These are phyloP conservation scores for Russula sp. DNA, from an alignment of 768 basidiomycete species.

Conservation along the genomic window DNA sequence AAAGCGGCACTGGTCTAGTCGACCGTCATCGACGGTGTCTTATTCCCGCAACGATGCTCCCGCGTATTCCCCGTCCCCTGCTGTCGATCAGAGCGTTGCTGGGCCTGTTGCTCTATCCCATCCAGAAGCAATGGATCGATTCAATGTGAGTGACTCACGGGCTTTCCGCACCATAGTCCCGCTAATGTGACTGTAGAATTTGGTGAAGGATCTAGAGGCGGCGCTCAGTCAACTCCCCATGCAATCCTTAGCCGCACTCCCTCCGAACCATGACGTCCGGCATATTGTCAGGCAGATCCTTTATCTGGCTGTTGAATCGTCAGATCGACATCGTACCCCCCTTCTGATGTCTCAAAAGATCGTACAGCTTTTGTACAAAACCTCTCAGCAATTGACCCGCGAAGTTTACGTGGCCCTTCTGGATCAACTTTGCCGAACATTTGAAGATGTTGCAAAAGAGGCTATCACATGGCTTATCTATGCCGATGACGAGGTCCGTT, in stretches of 20 bases:
- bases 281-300: slow-evolving; percentile 80
- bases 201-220: slow-evolving; percentile 69
- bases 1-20: slow-evolving; percentile 51
- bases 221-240: slow-evolving; percentile 69
- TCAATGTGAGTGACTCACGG: slow-evolving; percentile 46
- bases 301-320: slow-evolving; percentile 70
- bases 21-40: slow-evolving; percentile 67
- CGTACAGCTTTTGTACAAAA: slow-evolving; percentile 92
- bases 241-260: slow-evolving; percentile 61
- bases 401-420: slow-evolving; percentile 91
- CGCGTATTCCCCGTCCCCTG: slow-evolving; percentile 56
- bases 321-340: slow-evolving; percentile 79
- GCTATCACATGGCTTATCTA: slow-evolving; percentile 95
- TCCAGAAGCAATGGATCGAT: slow-evolving; percentile 85
- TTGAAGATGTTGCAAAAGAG: slow-evolving; percentile 92
- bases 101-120: slow-evolving; percentile 49
- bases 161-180: neutral
- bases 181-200: slow-evolving; percentile 30
- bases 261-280: slow-evolving; percentile 82
- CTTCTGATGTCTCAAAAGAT: slow-evolving; percentile 94
- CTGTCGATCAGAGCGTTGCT: slow-evolving; percentile 45
- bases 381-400: slow-evolving; percentile 73
- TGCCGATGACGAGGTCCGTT: slow-evolving; percentile 87
- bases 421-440: slow-evolving; percentile 81
- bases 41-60: slow-evolving; percentile 47